Percentiles rank a stretch among this genome's conserved stretches.
These are phyloP conservation scores for Plenodomus lindquistii DNA, from an alignment of 2,329 filamentous ascomycete species.

Conservation along the genomic window DNA sequence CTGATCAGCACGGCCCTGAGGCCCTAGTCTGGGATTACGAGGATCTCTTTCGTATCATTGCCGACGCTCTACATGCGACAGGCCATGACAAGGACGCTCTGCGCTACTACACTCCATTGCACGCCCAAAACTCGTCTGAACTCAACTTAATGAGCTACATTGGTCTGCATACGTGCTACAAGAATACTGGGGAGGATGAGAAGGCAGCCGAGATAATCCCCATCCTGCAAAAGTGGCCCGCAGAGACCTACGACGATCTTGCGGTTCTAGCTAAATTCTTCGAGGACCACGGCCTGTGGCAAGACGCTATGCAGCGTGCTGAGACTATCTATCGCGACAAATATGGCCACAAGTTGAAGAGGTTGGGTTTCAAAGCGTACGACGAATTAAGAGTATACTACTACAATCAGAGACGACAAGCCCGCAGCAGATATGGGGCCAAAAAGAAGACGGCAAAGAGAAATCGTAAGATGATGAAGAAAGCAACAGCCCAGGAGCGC, in stretches of 20 bases:
- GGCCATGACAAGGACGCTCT: conserved; percentile 59
- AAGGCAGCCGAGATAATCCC: conserved; percentile 80
- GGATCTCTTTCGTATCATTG: conserved; percentile 77
- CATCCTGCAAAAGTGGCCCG: conserved; percentile 71
- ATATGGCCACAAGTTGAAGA: conserved; percentile 50
- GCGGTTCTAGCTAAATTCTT: conserved; percentile 83
- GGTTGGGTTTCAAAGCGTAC: conserved; percentile 41
- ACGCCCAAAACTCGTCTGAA: conserved; percentile 24
- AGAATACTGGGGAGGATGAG: conserved; percentile 63
- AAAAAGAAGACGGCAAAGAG: conserved; percentile 33
- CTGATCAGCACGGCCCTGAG: conserved; percentile 58
- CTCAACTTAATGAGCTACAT: conserved; percentile 37
- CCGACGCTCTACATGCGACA: conserved; percentile 59
- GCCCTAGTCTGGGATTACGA: conserved; percentile 67
- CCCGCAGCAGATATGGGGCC: conserved; percentile 31
- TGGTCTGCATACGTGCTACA: conserved; percentile 63
- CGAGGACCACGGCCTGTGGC: conserved; percentile 67
- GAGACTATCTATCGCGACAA: conserved; percentile 76
- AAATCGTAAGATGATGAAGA: conserved; percentile 30
- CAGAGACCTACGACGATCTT: conserved; percentile 73
- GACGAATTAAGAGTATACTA: conserved; percentile 33
- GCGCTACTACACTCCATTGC: conserved; percentile 60
- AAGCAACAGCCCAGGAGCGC: conserved; percentile 22
- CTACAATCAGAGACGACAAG: conserved; percentile 27
- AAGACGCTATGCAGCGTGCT: conserved; percentile 47